Conservation (phyloP, 495 filamentous ascomycete genomes). For the Polyplosphaeria fusca region DNA sequence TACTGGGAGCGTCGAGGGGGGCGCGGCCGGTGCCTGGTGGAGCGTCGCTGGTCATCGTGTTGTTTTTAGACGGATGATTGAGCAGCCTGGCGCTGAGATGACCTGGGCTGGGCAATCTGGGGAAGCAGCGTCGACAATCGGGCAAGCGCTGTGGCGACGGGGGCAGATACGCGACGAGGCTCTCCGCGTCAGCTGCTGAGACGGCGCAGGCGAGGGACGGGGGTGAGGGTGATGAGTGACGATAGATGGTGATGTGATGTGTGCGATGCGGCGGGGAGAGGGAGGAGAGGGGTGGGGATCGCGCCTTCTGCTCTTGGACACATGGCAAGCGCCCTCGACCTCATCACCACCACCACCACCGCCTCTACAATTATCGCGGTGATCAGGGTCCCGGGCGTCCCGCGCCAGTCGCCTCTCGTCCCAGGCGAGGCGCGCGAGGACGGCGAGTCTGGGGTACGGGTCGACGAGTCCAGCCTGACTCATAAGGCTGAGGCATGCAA, state of each 20-base stretch:
- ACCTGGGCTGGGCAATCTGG: slow-evolving; percentile 19
- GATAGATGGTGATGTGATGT: not conserved
- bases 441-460: no score
- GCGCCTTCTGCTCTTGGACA: not conserved
- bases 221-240: slow-evolving; percentile 2
- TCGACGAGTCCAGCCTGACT: slow-evolving; percentile 3
- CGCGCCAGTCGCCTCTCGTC: no score
- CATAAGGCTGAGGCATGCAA: slow-evolving; percentile 23
- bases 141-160: not conserved
- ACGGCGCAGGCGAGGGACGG: not conserved
- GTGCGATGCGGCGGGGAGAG: not conserved
- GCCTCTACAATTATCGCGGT: no score
- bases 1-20: slow-evolving; percentile 22
- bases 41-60: slow-evolving; percentile 18
- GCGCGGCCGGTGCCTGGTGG: slow-evolving; percentile 30
- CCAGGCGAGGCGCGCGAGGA: no score
- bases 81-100: slow-evolving; percentile 3
- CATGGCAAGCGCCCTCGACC: no score
- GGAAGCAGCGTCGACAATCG: slow-evolving; percentile 3
- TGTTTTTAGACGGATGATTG: slow-evolving; percentile 25
- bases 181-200: slow-evolving; percentile 1
- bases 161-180: slow-evolving; percentile 8
- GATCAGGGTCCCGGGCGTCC: no score
- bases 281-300: not conserved
- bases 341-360: no score